Evolutionary conservation across 2,329 filamentous ascomycete species (phyloP).

Genomic region (Biscogniauxia mediterranea): DNA sequence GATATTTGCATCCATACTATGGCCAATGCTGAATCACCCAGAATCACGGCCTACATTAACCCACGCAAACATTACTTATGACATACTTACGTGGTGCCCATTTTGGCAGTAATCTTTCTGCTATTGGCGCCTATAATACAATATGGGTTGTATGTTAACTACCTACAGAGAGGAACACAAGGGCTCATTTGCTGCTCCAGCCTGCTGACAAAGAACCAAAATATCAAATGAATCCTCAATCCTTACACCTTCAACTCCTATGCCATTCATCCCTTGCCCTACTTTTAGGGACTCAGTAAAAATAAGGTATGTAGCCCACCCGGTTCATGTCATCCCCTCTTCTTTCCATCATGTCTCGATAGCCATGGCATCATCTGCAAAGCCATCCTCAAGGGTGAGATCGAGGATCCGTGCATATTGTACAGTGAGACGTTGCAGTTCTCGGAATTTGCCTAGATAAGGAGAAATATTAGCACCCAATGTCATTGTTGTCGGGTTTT

Average conservation of each 20-base stretch:
- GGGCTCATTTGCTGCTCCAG: neutral
- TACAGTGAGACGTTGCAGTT: constrained; percentile 90
- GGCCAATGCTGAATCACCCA: neutral
- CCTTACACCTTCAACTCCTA: neutral
- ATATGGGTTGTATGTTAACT: neutral
- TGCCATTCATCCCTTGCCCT: neutral
- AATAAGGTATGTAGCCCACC: neutral
- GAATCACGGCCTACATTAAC: neutral
- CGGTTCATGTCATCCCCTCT: neutral
- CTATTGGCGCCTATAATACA: neutral
- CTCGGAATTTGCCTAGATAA: constrained; percentile 80
- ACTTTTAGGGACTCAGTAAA: neutral
- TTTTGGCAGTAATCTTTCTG: neutral
- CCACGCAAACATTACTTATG: too few relatives aligned
- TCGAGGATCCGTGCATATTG: constrained; percentile 87
- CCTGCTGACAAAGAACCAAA: neutral
- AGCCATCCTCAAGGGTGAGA: constrained; percentile 50
- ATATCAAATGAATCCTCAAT: neutral
- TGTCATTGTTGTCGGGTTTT: too few relatives aligned
- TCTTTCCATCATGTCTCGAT: constrained; percentile 23
- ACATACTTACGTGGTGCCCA: too few relatives aligned
- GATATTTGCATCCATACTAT: too few relatives aligned
- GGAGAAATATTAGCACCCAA: constrained; percentile 26
- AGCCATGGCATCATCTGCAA: constrained; percentile 39
- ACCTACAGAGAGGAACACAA: neutral